Base-by-base conservation (phyloP, 257 asterid species). In the Catharanthus roseus region DNA sequence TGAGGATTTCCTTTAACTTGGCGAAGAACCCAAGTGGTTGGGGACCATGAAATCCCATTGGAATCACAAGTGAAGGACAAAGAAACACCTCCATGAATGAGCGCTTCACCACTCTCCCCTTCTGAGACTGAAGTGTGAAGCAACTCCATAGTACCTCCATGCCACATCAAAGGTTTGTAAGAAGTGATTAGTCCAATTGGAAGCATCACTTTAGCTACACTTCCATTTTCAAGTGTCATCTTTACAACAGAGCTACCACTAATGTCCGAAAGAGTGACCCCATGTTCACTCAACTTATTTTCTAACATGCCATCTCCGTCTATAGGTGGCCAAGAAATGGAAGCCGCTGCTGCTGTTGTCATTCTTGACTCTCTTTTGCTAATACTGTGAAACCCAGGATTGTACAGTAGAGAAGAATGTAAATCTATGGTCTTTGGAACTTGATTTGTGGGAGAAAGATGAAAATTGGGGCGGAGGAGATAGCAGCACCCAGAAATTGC, bases 171-270 rank as follows among this genome's bases (percentile, higher is more conserved):
- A 54, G 95, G 74, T 81, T 87, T 89, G 75, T 81, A 87, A 3
- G 97, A 91, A 55, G 96, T 91, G 81, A 91, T 79, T 69, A 89
- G 75, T 51, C 97, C 97, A 78, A 81, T 79, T 3, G 96, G 97
- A 64, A 89, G 91, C 91, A 91, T 86, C 67, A 91, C n/a, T 28
- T 70, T 86, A 60, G 88, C 82, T 4, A 87, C 67, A 29, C 81
- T 89, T 66, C 95, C 91, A 16, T 86, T 82, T 61, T 82, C 90
- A 21, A 84, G 86, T 6, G 85, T 83, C 93, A 91, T 81, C 51
- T 75, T 81, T 73, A 86, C 73, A 0, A 85, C 84, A 36, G 84
- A 84, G 28, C 82, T 75, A 1, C 84, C 83, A 18, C 89, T 81
- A 0, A 88, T 76, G 1, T 78, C 78, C 1, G 90, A 70, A 57